These are phyloP conservation scores for Suillus spraguei DNA, from an alignment of 768 basidiomycete species.

Conservation along the genomic window DNA sequence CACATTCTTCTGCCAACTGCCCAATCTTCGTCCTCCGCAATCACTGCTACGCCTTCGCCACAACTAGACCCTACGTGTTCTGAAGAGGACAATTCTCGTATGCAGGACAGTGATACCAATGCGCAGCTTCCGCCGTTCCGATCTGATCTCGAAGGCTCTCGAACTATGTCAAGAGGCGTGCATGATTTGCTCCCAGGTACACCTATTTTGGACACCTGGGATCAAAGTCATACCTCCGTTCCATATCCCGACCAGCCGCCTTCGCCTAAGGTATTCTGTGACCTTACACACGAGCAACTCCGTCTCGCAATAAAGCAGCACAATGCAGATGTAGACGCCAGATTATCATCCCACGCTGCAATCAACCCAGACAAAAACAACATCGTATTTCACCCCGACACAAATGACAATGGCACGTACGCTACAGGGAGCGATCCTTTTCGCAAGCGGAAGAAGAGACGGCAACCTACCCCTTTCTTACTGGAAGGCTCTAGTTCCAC, in stretches of 20 bases:
- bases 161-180: background rate
- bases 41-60: background rate
- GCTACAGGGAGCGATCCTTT: conserved; percentile 13
- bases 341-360: background rate
- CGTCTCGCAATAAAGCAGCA: conserved; percentile 11
- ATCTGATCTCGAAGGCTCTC: background rate
- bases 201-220: background rate
- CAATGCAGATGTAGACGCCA: background rate
- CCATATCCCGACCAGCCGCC: background rate
- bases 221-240: background rate
- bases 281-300: conserved; percentile 5
- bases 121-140: background rate
- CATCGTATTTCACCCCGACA: conserved; percentile 20
- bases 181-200: background rate
- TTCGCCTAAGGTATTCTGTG: conserved; percentile 7
- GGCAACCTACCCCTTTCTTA: background rate
- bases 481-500: background rate
- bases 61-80: too few species aligned
- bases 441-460: conserved; percentile 9
- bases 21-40: background rate
- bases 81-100: background rate
- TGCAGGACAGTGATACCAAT: background rate
- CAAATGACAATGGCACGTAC: conserved; percentile 20
- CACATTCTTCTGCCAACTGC: background rate
- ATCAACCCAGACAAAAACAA: conserved; percentile 8